phyloP scores from a whole-genome alignment of 208 protist species.

The Wallacemonas rigidus region DNA sequence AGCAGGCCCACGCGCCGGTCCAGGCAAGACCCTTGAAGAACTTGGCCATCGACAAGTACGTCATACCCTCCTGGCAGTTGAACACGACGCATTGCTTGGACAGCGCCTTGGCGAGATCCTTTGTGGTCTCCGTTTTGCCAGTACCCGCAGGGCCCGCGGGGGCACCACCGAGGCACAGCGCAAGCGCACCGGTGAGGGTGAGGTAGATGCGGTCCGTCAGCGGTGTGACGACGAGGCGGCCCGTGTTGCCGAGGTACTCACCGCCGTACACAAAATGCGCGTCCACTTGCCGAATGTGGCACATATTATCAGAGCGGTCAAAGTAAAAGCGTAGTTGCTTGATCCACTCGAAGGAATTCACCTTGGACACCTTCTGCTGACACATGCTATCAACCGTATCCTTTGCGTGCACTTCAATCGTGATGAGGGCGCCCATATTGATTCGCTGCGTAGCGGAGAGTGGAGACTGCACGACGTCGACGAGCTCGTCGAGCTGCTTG shows the following conservation, averaged over 20 bases:
- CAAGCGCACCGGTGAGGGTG: constrained; percentile 94
- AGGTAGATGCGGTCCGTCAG: constrained; percentile 97
- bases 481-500: constrained; percentile 87
- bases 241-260: constrained; percentile 97
- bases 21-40: constrained; percentile 98
- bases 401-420: constrained; percentile 97
- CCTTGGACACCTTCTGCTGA: constrained; percentile 49
- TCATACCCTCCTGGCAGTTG: constrained; percentile 98
- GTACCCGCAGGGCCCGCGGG: constrained; percentile 91
- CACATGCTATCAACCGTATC: constrained; percentile 93
- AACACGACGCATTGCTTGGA: constrained; percentile 98
- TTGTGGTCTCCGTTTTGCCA: constrained; percentile 97
- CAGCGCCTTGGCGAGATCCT: constrained; percentile 97
- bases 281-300: constrained; percentile 95
- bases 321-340: constrained; percentile 98
- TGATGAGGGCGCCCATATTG: constrained; percentile 96
- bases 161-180: constrained; percentile 94
- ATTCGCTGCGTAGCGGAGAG: constrained; percentile 83
- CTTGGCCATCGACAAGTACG: constrained; percentile 96
- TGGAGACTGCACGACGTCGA: constrained; percentile 92
- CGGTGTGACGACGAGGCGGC: constrained; percentile 96
- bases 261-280: constrained; percentile 95
- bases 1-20: constrained; percentile 97
- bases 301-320: constrained; percentile 76
- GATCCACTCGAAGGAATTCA: constrained; percentile 96